Percentiles rank a stretch among this genome's conserved stretches.
Evolutionary conservation across 176 grass and related monocot genomes (phyloP).

Genomic region (Bromus sterilis): DNA sequence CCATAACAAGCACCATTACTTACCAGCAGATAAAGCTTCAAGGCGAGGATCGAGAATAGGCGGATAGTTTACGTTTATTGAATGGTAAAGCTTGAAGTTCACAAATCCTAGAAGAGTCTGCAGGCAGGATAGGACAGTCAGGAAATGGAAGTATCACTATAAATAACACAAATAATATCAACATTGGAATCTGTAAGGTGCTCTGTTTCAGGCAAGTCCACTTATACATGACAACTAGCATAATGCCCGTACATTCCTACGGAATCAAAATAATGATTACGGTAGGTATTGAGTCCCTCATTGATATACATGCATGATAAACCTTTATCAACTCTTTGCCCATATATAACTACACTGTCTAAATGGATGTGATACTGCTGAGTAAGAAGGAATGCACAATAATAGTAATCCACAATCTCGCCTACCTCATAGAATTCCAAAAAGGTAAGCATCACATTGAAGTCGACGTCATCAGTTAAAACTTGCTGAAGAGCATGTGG

Average conservation of each 20-base stretch:
- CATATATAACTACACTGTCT: neutral
- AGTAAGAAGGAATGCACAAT: slow-evolving; percentile 14
- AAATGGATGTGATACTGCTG: neutral
- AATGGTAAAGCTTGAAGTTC: slow-evolving; percentile 99
- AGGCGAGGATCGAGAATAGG: slow-evolving; percentile 80
- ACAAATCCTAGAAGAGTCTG: slow-evolving; percentile 95
- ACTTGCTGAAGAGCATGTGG: slow-evolving; percentile 98
- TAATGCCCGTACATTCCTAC: no score
- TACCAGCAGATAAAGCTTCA: slow-evolving; percentile 93
- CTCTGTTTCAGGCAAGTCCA: neutral
- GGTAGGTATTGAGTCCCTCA: neutral
- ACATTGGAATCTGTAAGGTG: neutral
- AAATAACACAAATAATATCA: neutral
- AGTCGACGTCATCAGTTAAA: slow-evolving; percentile 83
- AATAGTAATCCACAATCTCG: slow-evolving; percentile 17
- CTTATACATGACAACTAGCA: no score
- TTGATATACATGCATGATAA: neutral
- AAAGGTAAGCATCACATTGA: slow-evolving; percentile 99
- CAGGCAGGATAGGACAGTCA: slow-evolving; percentile 30
- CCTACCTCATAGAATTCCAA: slow-evolving; percentile 90
- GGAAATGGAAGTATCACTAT: slow-evolving; percentile 7
- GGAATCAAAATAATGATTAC: no score
- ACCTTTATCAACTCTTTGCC: neutral
- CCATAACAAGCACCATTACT: slow-evolving; percentile 12
- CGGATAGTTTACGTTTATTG: slow-evolving; percentile 97